Evolutionary conservation across 2,329 filamentous ascomycete species (phyloP), one percentile per base, ranked within the genome.

Genomic region (Didymella glomerata): DNA sequence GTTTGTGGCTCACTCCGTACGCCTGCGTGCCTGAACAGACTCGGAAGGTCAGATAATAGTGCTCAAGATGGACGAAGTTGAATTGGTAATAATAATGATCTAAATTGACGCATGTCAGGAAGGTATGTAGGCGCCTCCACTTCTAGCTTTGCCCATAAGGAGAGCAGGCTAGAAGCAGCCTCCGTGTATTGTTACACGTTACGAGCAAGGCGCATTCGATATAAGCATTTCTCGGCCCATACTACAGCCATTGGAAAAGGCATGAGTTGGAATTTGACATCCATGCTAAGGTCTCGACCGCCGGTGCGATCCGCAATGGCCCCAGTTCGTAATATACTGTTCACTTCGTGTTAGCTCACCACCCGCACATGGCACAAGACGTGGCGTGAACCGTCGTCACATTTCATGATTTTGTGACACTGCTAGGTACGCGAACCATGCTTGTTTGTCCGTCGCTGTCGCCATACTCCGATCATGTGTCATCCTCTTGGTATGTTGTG

Each of bases 231-330:
- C 92, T 96, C 93, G 91, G 93, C 93, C 93, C 92, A 93, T 95
- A 93, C 88, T 86, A 84, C 88, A 93, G 91, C 90, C 91, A 97
- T 78, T 88, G 80, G 50, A 57, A 68, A 77, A 80, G 79, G 88
- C 88, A 89, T 86, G 87, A 84, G 90, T 94, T 95, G 93, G 88
- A 97, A 97, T 97, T 97, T 97, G 93, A 97, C 93, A 97, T 97
- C 92, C 90, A 92, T 97, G 93, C 93, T 95, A 73, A 36, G 32
- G 20, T 34, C 20, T 20, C 8, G 30, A 36, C 22, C 4, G 16
- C 32, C 20, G 4, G 11, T 36, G 18, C 14, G 8, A 10, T 44
- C 28, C 24, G 22, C 44, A n/a, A 9, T 36, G n/a, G 16, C 16
- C 8, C 16, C 32, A 30, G 14, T 9, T 36, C 32, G 16, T 11